phyloP scores from a whole-genome alignment of 495 filamentous ascomycete species.

The Penicillium malachiteum region DNA sequence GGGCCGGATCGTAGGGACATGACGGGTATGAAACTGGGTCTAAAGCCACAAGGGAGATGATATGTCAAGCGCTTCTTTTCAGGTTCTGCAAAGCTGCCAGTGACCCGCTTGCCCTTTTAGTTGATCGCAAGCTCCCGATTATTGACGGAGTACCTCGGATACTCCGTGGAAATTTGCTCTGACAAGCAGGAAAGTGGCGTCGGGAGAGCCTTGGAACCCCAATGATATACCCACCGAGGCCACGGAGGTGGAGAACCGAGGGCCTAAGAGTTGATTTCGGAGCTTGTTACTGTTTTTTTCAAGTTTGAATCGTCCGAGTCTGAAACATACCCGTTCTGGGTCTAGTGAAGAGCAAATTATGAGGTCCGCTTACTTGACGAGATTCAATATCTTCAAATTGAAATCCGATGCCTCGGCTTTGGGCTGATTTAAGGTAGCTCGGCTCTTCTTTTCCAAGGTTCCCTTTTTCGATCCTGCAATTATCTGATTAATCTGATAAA shows the following conservation, averaged over 20 bases:
- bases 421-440: no score
- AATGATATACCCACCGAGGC: background rate
- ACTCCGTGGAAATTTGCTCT: background rate
- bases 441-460: no score
- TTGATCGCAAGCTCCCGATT: background rate
- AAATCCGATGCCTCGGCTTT: background rate
- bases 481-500: no score
- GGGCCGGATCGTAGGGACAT: slow-evolving; percentile 26
- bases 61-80: no score
- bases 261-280: background rate
- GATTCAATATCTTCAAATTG: background rate
- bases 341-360: background rate
- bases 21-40: background rate
- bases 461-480: no score
- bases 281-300: background rate
- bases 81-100: no score
- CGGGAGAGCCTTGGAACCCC: background rate
- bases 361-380: background rate
- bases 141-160: background rate
- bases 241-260: background rate
- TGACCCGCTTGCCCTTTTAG: no score
- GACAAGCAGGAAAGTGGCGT: background rate
- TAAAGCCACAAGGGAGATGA: background rate
- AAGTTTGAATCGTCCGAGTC: background rate
- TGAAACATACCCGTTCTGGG: background rate